Evolutionary conservation across 805 yeast species (phyloP).

Genomic region (Candida khao-thaluensis): DNA sequence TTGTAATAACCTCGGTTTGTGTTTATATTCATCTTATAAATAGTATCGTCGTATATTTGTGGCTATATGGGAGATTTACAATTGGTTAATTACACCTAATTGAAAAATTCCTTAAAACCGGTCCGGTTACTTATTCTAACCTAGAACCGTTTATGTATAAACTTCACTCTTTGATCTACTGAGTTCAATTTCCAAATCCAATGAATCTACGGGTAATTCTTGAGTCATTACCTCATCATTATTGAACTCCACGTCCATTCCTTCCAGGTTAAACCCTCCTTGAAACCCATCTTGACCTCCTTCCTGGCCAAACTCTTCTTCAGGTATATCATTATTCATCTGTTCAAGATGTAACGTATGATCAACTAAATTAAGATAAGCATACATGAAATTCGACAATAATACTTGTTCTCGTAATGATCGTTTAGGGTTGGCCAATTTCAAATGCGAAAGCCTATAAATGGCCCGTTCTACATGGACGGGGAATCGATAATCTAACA

Average conservation of each 20-base stretch:
- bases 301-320: slow-evolving; percentile 4
- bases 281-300: too few species aligned
- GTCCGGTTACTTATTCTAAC: too few species aligned
- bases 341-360: slow-evolving; percentile 78
- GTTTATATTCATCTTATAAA: too few species aligned
- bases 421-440: slow-evolving; percentile 90
- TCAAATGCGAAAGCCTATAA: slow-evolving; percentile 86
- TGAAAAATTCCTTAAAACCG: too few species aligned
- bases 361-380: slow-evolving; percentile 90
- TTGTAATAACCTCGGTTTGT: too few species aligned
- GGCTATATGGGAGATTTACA: too few species aligned
- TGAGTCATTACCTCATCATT: slow-evolving; percentile 8
- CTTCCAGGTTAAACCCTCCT: slow-evolving; percentile 2
- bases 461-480: slow-evolving; percentile 96
- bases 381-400: slow-evolving; percentile 94
- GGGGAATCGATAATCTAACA: slow-evolving; percentile 86
- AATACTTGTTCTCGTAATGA: slow-evolving; percentile 90
- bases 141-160: too few species aligned
- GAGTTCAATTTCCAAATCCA: slow-evolving; percentile 9
- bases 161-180: not conserved
- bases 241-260: slow-evolving; percentile 4
- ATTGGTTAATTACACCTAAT: too few species aligned
- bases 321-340: slow-evolving; percentile 21
- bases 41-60: too few species aligned
- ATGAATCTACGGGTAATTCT: slow-evolving; percentile 8